Conservation (phyloP, 2,329 filamentous ascomycete species). For the Cryphonectria parasitica region DNA sequence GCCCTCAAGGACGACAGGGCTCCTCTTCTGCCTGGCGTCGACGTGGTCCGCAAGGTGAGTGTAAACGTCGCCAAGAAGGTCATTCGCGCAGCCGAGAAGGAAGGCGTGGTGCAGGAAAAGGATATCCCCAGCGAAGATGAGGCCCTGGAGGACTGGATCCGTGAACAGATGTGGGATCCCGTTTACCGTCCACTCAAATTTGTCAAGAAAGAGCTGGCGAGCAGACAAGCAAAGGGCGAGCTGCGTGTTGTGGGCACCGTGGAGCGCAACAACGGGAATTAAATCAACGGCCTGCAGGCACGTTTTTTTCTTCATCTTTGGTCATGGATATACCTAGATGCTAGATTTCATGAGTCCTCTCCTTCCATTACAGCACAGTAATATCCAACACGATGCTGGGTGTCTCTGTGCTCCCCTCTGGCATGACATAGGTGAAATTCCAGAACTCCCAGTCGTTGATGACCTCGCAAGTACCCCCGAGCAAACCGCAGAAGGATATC, state of each 20-base stretch:
- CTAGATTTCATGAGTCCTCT: neutral
- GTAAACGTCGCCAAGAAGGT: slow-evolving; percentile 77
- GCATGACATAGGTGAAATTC: slow-evolving; percentile 50
- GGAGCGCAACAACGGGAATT: slow-evolving; percentile 29
- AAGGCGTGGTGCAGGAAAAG: slow-evolving; percentile 67
- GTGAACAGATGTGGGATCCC: slow-evolving; percentile 80
- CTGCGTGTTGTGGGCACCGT: slow-evolving; percentile 52
- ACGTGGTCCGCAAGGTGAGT: slow-evolving; percentile 74
- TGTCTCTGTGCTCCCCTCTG: slow-evolving; percentile 34
- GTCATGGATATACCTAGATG: neutral
- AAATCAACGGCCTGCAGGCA: neutral
- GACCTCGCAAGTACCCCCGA: slow-evolving; percentile 39
- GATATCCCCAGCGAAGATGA: slow-evolving; percentile 63
- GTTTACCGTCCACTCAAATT: slow-evolving; percentile 66
- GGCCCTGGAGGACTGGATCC: slow-evolving; percentile 71
- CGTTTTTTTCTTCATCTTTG: too few relatives aligned
- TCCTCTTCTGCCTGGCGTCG: slow-evolving; percentile 76
- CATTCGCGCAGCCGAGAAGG: slow-evolving; percentile 70
- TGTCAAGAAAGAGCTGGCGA: slow-evolving; percentile 56
- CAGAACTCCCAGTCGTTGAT: slow-evolving; percentile 50
- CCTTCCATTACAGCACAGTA: slow-evolving; percentile 11
- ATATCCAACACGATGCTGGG: slow-evolving; percentile 31
- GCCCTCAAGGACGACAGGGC: slow-evolving; percentile 65
- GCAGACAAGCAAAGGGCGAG: slow-evolving; percentile 63
- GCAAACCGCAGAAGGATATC: slow-evolving; percentile 48